Conservation (phyloP, 2,329 filamentous ascomycete species). For the Penicillium sp. region DNA sequence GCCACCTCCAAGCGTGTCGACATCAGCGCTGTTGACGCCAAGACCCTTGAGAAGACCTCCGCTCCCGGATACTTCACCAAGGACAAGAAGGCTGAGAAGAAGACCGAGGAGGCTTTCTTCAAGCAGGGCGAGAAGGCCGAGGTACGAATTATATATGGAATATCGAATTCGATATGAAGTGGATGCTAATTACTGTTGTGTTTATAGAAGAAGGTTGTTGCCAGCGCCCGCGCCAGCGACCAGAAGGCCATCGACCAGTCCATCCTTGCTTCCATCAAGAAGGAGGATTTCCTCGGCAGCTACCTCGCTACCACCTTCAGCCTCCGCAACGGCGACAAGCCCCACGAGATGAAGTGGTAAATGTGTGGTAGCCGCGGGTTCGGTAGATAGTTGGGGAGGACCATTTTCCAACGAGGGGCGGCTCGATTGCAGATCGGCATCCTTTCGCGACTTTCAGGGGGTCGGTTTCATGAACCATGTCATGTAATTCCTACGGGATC, state of each 20-base stretch:
- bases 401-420: conserved; percentile 38
- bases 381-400: conserved; percentile 43
- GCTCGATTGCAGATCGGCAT: conserved; percentile 38
- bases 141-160: conserved; percentile 57
- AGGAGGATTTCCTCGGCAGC: conserved; percentile 88
- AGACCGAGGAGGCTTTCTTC: conserved; percentile 99
- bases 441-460: conserved; percentile 32
- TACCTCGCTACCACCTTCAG: conserved; percentile 97
- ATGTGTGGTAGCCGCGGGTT: conserved; percentile 46
- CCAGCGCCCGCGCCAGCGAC: conserved; percentile 87
- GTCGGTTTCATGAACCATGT: conserved; percentile 37
- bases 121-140: conserved; percentile 97
- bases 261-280: conserved; percentile 93
- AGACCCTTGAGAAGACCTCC: conserved; percentile 75
- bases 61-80: conserved; percentile 92
- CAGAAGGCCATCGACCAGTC: conserved; percentile 99
- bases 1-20: conserved; percentile 52
- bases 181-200: conserved; percentile 12
- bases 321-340: conserved; percentile 98
- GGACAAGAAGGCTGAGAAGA: conserved; percentile 87
- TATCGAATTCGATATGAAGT: conserved; percentile 2
- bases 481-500: conserved; percentile 43
- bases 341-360: conserved; percentile 99
- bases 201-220: conserved; percentile 91
- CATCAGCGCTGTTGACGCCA: conserved; percentile 74